These are phyloP conservation scores for Ascochyta koolunga DNA, from an alignment of 2,329 filamentous ascomycete genomes.

Conservation along the genomic window DNA sequence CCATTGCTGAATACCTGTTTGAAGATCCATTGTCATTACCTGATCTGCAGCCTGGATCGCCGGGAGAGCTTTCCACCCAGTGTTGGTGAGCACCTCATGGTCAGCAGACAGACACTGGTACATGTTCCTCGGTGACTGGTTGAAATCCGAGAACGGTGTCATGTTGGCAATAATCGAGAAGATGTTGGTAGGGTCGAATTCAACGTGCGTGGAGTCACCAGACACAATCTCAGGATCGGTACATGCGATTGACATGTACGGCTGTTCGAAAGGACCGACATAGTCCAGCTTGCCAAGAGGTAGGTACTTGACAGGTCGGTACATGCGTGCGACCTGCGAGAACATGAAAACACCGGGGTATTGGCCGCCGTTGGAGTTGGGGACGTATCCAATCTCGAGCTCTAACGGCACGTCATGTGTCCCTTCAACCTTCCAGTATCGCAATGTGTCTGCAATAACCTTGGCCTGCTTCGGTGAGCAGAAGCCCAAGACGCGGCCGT, in stretches of 20 bases:
- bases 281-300: constrained; percentile 84
- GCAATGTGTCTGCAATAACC: constrained; percentile 81
- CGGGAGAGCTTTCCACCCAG: too few species aligned
- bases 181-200: constrained; percentile 94
- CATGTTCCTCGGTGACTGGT: constrained; percentile 98
- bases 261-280: constrained; percentile 93
- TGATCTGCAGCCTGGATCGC: too few species aligned
- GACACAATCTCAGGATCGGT: constrained; percentile 85
- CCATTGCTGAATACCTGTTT: too few species aligned
- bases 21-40: too few species aligned
- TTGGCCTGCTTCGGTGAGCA: constrained; percentile 84
- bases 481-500: constrained; percentile 89
- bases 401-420: constrained; percentile 78
- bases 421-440: constrained; percentile 95
- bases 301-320: constrained; percentile 89
- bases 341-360: constrained; percentile 97
- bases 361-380: constrained; percentile 85
- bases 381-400: constrained; percentile 91
- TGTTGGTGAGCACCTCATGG: too few species aligned
- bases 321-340: constrained; percentile 82
- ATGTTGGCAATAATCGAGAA: constrained; percentile 97
- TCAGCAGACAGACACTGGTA: constrained; percentile 69
- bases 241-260: constrained; percentile 97
- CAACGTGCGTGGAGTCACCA: constrained; percentile 91
- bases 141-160: constrained; percentile 98